These are phyloP conservation scores for Plasmodium fragile DNA, from an alignment of 169 alveolate genomes.

Conservation along the genomic window DNA sequence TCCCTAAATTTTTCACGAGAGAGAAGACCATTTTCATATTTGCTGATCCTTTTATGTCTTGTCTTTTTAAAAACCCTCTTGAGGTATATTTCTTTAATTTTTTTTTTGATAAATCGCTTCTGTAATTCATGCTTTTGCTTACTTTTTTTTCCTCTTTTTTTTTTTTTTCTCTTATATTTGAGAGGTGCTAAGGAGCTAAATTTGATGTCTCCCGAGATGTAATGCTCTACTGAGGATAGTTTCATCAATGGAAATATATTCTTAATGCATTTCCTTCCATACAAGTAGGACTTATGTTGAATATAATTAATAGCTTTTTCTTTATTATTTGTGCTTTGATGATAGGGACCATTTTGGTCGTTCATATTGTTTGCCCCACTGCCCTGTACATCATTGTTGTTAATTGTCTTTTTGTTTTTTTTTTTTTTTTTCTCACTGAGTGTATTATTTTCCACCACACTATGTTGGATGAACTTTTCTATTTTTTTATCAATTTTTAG, in stretches of 20 bases:
- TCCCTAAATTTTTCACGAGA: not conserved
- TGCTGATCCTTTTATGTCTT: constrained; percentile 29
- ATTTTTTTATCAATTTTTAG: constrained; percentile 63
- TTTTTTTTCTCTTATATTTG: constrained; percentile 61
- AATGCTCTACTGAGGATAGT: constrained; percentile 61
- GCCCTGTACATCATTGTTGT: not conserved
- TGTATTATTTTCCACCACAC: not conserved
- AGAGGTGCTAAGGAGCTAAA: constrained; percentile 73
- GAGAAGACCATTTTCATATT: not conserved
- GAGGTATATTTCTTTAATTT: constrained; percentile 47
- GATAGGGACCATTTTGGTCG: not conserved
- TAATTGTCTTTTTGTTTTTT: not conserved
- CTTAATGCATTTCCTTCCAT: constrained; percentile 58
- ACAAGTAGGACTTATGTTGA: constrained; percentile 23
- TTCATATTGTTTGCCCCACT: not conserved
- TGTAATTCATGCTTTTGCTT: constrained; percentile 41
- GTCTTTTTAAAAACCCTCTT: constrained; percentile 28
- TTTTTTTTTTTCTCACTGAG: not conserved
- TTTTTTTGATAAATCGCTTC: constrained; percentile 35
- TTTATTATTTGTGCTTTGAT: not conserved
- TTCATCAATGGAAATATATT: constrained; percentile 75
- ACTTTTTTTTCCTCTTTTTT: constrained; percentile 15
- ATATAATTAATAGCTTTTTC: not conserved
- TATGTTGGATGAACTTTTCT: constrained; percentile 46
- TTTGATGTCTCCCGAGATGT: constrained; percentile 73